phyloP scores from a whole-genome alignment of 768 basidiomycete genomes.

The Kwoniella botswanensis region DNA sequence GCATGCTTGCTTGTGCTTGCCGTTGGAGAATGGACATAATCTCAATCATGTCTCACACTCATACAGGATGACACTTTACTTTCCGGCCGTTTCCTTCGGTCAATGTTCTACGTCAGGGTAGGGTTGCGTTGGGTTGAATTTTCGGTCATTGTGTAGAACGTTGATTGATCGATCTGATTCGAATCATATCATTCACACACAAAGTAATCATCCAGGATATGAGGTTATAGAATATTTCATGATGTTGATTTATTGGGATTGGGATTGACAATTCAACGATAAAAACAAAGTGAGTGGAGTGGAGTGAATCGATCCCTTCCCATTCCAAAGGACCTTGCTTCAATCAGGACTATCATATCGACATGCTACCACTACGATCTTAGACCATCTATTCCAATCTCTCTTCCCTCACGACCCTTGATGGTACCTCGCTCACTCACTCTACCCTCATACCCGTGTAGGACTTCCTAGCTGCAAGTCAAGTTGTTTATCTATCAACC shows the following conservation, averaged over 20 bases:
- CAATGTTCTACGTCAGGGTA: neutral
- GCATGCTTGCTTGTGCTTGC: constrained; percentile 3
- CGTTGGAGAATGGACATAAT: neutral
- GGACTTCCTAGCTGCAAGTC: neutral
- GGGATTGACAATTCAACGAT: neutral
- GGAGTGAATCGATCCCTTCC: neutral
- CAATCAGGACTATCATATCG: neutral
- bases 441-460: neutral
- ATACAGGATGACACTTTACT: neutral
- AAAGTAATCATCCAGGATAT: neutral
- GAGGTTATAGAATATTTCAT: neutral
- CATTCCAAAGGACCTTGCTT: neutral
- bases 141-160: neutral
- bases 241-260: neutral
- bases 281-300: neutral
- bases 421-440: neutral
- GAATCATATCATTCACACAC: neutral
- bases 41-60: constrained; percentile 1
- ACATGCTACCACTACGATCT: neutral
- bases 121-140: neutral
- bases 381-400: neutral
- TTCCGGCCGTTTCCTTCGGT: neutral
- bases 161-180: neutral
- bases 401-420: neutral
- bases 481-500: constrained; percentile 17